A percentile compares a stretch with the other conserved stretches of the same genome.
phyloP scores from a whole-genome alignment of 331 rosid genomes.

The Malus hybrid region DNA sequence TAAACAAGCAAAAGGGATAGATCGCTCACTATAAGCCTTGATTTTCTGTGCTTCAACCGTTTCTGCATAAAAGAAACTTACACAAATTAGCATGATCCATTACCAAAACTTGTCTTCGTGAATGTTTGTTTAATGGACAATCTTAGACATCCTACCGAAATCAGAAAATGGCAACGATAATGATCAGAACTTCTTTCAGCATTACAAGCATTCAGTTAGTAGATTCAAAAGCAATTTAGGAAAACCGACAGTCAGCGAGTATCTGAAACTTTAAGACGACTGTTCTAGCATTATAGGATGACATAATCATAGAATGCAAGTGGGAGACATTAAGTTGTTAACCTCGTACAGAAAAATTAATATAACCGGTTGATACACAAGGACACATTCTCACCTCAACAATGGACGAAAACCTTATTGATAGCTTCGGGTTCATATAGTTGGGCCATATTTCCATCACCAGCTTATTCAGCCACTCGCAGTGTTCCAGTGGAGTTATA shows the following conservation, averaged over 20 bases:
- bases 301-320: background rate
- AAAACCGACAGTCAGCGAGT: background rate
- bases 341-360: background rate
- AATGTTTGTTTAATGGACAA: background rate
- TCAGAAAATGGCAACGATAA: background rate
- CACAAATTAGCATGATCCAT: background rate
- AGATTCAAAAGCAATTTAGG: background rate
- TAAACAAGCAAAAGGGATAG: background rate
- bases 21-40: slow-evolving; percentile 69
- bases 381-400: slow-evolving; percentile 61
- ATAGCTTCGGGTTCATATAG: slow-evolving; percentile 57
- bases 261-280: background rate
- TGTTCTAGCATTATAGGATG: background rate
- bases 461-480: slow-evolving; percentile 88
- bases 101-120: background rate
- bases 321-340: background rate
- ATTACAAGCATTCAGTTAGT: background rate
- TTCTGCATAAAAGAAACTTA: slow-evolving; percentile 36
- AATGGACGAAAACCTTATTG: slow-evolving; percentile 53
- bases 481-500: slow-evolving; percentile 82
- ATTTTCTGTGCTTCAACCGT: slow-evolving; percentile 72
- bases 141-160: slow-evolving; percentile 2
- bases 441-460: slow-evolving; percentile 77
- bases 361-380: background rate
- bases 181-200: background rate